Percentiles rank a stretch among this genome's conserved stretches.
These are phyloP conservation scores for Coniochaeta prunicola DNA, from an alignment of 2,329 filamentous ascomycete species.

Conservation along the genomic window DNA sequence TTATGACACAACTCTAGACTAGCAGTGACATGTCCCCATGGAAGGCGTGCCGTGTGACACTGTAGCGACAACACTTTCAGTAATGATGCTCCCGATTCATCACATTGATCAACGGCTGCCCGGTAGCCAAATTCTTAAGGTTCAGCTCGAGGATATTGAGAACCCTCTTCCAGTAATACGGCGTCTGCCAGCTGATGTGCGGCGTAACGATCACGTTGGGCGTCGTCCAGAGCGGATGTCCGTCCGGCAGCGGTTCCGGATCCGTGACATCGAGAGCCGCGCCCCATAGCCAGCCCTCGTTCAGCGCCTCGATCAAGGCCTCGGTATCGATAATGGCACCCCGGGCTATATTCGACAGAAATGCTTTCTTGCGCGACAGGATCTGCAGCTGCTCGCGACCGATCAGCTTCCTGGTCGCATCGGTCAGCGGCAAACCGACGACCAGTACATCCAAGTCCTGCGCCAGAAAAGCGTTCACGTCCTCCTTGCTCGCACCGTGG, in stretches of 20 bases:
- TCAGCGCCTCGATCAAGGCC: conserved; percentile 50
- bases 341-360: conserved; percentile 59
- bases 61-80: conserved; percentile 4
- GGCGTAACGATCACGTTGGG: conserved; percentile 54
- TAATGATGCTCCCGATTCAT: conserved; percentile 17
- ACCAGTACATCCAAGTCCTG: conserved; percentile 36
- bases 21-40: background rate
- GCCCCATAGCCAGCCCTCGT: conserved; percentile 33
- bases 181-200: conserved; percentile 27
- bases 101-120: conserved; percentile 21
- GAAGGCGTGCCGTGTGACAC: background rate
- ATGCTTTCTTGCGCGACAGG: conserved; percentile 36
- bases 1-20: background rate
- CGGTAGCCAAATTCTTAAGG: conserved; percentile 18
- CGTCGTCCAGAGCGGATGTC: conserved; percentile 57
- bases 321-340: conserved; percentile 34
- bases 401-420: conserved; percentile 31
- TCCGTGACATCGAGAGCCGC: conserved; percentile 67
- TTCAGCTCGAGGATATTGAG: conserved; percentile 20
- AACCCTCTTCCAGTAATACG: conserved; percentile 17
- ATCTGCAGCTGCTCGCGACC: conserved; percentile 34
- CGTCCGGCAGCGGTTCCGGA: conserved; percentile 59
- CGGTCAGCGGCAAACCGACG: conserved; percentile 32
- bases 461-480: conserved; percentile 32
- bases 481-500: conserved; percentile 22